phyloP scores from a whole-genome alignment of 2,329 filamentous ascomycete species.

The Rhinocladiella similis region DNA sequence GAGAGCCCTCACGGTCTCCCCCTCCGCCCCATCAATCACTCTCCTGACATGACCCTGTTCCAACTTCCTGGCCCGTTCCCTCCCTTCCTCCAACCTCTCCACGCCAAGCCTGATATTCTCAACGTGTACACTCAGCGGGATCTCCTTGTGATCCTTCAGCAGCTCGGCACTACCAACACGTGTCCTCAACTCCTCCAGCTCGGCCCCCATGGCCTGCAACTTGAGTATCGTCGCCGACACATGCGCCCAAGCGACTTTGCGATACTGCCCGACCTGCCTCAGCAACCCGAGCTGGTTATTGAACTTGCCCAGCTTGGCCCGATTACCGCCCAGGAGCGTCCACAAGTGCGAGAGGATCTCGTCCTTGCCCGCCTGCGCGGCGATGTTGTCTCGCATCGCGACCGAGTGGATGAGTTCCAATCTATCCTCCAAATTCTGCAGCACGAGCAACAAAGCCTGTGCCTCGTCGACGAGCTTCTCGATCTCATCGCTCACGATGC shows the following conservation, averaged over 20 bases:
- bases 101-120: slow-evolving; percentile 72
- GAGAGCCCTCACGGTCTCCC: slow-evolving; percentile 5
- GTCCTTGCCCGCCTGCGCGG: slow-evolving; percentile 59
- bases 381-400: slow-evolving; percentile 62
- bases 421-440: slow-evolving; percentile 68
- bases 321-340: slow-evolving; percentile 73
- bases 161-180: slow-evolving; percentile 62
- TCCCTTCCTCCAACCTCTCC: slow-evolving; percentile 67
- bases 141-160: slow-evolving; percentile 36
- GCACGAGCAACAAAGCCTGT: slow-evolving; percentile 63
- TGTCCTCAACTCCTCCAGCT: slow-evolving; percentile 70
- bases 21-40: slow-evolving; percentile 45
- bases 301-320: slow-evolving; percentile 59
- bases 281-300: slow-evolving; percentile 66
- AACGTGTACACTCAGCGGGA: slow-evolving; percentile 73
- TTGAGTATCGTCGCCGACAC: slow-evolving; percentile 71
- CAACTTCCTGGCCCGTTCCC: slow-evolving; percentile 58
- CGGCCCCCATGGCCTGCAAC: slow-evolving; percentile 69
- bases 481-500: slow-evolving; percentile 69
- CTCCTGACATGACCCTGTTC: slow-evolving; percentile 61
- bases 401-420: slow-evolving; percentile 70
- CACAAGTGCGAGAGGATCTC: slow-evolving; percentile 70
- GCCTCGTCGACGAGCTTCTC: slow-evolving; percentile 67
- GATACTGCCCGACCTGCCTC: slow-evolving; percentile 64
- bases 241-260: slow-evolving; percentile 65